Conservation (phyloP, 2,329 filamentous ascomycete species). For the Byssothecium circinans region DNA sequence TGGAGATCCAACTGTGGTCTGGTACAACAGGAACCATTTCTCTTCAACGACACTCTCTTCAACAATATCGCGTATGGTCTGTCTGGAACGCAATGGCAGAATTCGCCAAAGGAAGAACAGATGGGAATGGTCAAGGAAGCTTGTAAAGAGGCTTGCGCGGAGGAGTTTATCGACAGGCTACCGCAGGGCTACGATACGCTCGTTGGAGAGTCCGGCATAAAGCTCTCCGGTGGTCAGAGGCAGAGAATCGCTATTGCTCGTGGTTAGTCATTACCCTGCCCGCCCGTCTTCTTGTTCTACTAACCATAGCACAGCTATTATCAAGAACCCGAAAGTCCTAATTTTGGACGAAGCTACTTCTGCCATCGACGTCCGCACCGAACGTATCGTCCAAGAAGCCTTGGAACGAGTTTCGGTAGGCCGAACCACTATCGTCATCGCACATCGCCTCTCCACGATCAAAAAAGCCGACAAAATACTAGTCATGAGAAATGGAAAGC, state of each 20-base stretch:
- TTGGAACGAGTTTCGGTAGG: slow-evolving; percentile 62
- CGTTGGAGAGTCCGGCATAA: slow-evolving; percentile 77
- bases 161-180: slow-evolving; percentile 42
- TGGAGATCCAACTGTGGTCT: slow-evolving; percentile 51
- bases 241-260: slow-evolving; percentile 78
- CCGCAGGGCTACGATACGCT: slow-evolving; percentile 68
- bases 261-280: neutral
- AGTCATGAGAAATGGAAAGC: slow-evolving; percentile 70
- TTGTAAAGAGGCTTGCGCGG: slow-evolving; percentile 43
- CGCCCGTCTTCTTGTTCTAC: neutral
- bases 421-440: slow-evolving; percentile 76
- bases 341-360: slow-evolving; percentile 78
- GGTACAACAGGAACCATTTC: slow-evolving; percentile 46
- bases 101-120: slow-evolving; percentile 59
- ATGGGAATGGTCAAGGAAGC: slow-evolving; percentile 53
- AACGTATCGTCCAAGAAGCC: slow-evolving; percentile 58
- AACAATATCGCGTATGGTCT: slow-evolving; percentile 45
- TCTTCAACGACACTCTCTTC: slow-evolving; percentile 46
- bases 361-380: slow-evolving; percentile 61
- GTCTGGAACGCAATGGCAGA: slow-evolving; percentile 50
- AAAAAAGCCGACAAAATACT: slow-evolving; percentile 77
- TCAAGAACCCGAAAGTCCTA: slow-evolving; percentile 66
- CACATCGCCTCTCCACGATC: slow-evolving; percentile 74
- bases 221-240: slow-evolving; percentile 82
- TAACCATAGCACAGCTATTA: slow-evolving; percentile 53